Conservation (phyloP, 2,329 filamentous ascomycete genomes). For the Nemania diffusa region DNA sequence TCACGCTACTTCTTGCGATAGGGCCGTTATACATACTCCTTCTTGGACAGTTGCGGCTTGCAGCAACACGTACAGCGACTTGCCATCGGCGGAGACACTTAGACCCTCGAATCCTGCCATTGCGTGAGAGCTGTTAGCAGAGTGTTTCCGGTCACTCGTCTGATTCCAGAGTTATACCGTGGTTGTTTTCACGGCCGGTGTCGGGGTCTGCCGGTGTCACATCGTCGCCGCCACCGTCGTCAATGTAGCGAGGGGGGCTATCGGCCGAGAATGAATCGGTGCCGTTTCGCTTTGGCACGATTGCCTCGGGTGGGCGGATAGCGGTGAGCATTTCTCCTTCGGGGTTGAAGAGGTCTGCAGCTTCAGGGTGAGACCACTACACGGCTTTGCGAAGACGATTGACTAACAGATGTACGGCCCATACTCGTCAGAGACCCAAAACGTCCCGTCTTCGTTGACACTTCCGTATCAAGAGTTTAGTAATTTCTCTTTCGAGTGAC, state of each 20-base stretch:
- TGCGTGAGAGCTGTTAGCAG: background rate
- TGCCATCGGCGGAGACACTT: constrained; percentile 70
- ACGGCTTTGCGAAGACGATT: background rate
- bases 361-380: constrained; percentile 16
- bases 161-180: constrained; percentile 53
- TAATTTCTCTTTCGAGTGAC: background rate
- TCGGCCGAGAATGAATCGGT: constrained; percentile 71
- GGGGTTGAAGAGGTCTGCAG: constrained; percentile 58
- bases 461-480: constrained; percentile 8
- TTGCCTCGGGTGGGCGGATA: constrained; percentile 71
- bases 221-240: constrained; percentile 57
- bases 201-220: constrained; percentile 64
- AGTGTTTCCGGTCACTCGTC: background rate
- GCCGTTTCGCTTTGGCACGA: constrained; percentile 72
- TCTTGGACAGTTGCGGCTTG: constrained; percentile 73
- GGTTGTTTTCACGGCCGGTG: constrained; percentile 75
- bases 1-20: too few relatives aligned
- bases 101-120: constrained; percentile 72
- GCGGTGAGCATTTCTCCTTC: constrained; percentile 69
- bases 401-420: constrained; percentile 74
- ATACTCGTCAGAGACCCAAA: constrained; percentile 78
- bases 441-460: constrained; percentile 67
- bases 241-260: constrained; percentile 68
- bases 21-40: constrained; percentile 55
- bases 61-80: constrained; percentile 71